Evolutionary conservation across 441 rosid genomes (phyloP).

Genomic region (Adansonia grandidieri): DNA sequence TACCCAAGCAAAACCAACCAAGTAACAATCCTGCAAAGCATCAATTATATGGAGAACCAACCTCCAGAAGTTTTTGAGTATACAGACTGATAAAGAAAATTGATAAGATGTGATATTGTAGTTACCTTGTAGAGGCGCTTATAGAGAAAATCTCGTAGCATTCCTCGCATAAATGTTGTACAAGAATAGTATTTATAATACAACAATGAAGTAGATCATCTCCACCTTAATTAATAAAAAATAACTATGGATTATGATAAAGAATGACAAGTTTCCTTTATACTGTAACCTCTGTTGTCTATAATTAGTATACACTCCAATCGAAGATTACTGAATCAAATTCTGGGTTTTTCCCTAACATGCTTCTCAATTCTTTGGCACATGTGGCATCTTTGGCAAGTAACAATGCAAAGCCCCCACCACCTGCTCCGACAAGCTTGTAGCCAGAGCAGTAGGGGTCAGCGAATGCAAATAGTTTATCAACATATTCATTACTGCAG

Average conservation of each 20-base stretch:
- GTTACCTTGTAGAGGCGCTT: background rate
- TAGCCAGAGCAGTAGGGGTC: conserved; percentile 83
- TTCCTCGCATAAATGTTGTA: background rate
- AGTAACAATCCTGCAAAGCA: background rate
- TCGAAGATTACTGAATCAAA: conserved; percentile 62
- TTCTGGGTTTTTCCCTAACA: conserved; percentile 50
- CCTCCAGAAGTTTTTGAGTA: conserved; percentile 6
- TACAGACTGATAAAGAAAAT: background rate
- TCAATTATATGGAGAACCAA: background rate
- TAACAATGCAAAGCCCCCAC: conserved; percentile 84
- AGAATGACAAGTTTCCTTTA: background rate
- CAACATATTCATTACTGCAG: conserved; percentile 90
- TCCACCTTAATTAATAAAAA: background rate
- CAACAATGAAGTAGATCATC: conserved; percentile 2
- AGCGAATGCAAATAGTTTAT: conserved; percentile 64
- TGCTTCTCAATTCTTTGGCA: conserved; percentile 53
- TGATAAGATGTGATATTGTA: background rate
- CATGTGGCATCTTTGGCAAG: conserved; percentile 61
- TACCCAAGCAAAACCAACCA: conserved; percentile 29
- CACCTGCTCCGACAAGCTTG: conserved; percentile 97
- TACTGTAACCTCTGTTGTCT: background rate
- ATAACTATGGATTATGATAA: background rate
- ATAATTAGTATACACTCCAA: conserved; percentile 51
- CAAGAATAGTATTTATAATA: background rate
- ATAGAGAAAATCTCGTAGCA: background rate